A percentile compares a stretch with the other conserved stretches of the same genome.
Evolutionary conservation across 345 rosid genomes (phyloP).

Genomic region (Nasturtium officinale): DNA sequence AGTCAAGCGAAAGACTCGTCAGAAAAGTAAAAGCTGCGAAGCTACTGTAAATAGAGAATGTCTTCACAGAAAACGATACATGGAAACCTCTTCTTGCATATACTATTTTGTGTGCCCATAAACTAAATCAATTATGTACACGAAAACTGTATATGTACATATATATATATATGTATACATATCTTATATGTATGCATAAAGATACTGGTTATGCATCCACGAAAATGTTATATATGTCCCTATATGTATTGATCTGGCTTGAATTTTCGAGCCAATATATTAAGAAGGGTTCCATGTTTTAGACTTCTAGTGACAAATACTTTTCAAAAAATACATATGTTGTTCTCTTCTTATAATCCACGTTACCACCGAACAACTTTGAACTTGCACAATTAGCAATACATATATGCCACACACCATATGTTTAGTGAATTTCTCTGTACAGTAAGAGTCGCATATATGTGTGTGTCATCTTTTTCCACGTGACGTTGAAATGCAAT

Average conservation of each 20-base stretch:
- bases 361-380: constrained; percentile 13
- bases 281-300: constrained; percentile 27
- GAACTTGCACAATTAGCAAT: constrained; percentile 14
- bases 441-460: constrained; percentile 4
- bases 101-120: neutral
- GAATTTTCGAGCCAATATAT: constrained; percentile 1
- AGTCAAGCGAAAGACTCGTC: constrained; percentile 29
- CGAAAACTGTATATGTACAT: neutral
- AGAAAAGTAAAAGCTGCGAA: constrained; percentile 41
- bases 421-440: neutral
- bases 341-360: neutral
- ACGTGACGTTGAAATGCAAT: constrained; percentile 21
- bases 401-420: neutral
- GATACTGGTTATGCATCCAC: neutral
- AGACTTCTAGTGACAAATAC: constrained; percentile 14
- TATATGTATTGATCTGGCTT: neutral
- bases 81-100: constrained; percentile 22
- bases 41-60: constrained; percentile 37
- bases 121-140: neutral
- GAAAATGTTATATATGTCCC: neutral
- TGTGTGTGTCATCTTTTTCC: constrained; percentile 22
- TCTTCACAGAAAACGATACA: constrained; percentile 36
- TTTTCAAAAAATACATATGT: neutral
- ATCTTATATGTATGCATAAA: neutral
- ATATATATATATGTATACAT: neutral